Conservation (phyloP, 164 flowering plant species). For the Paratinospora sagittata region DNA sequence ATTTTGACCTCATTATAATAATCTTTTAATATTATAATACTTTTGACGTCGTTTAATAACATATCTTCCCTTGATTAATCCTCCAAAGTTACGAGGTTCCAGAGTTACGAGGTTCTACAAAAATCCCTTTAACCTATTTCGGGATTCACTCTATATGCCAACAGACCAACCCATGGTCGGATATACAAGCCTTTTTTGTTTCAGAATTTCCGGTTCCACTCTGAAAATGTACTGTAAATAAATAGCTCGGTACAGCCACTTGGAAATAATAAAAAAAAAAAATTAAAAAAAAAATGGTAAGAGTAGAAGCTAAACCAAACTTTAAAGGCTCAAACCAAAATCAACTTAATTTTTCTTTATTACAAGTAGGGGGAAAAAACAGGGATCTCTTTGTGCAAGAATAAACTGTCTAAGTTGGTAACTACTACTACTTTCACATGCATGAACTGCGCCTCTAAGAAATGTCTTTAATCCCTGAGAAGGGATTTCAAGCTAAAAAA, state of each 20-base stretch:
- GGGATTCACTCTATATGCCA: no score
- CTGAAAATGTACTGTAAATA: not conserved
- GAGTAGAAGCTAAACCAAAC: not conserved
- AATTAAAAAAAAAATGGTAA: not conserved
- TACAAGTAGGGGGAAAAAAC: not conserved
- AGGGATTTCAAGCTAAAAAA: not conserved
- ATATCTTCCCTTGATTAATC: no score
- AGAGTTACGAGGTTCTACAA: no score
- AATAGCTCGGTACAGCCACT: not conserved
- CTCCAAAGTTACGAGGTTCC: no score
- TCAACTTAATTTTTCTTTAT: not conserved
- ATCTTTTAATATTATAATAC: no score
- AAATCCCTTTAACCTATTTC: no score
- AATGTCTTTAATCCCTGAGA: not conserved
- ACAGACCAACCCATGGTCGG: no score
- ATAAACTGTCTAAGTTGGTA: slow-evolving; percentile 1
- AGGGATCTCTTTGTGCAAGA: slow-evolving; percentile 1
- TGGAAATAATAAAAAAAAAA: no score
- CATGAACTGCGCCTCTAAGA: not conserved
- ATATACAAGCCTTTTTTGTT: not conserved
- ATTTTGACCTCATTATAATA: no score
- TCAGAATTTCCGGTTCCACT: not conserved
- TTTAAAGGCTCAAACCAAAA: not conserved
- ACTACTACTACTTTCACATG: slow-evolving; percentile 1
- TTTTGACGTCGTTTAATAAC: no score